Evolutionary conservation across 192 early-diverging fungal species (phyloP), one percentile per base, ranked within the genome.

Genomic region (Umbelopsis sp.): DNA sequence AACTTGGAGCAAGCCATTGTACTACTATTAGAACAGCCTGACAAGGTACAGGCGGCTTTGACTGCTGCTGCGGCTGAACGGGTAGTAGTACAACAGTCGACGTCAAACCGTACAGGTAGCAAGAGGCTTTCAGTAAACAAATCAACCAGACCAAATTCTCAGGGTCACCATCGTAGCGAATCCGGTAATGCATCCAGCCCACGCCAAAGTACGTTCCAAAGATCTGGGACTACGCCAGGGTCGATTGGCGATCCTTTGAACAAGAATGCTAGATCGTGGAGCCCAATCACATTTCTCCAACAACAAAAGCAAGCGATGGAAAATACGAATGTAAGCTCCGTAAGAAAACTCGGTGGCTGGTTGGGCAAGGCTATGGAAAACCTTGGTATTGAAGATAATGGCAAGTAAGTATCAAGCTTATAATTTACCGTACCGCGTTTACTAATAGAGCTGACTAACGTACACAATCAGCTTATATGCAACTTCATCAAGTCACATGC

Each of bases 281-380:
- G 78, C 0, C 81, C 86, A 8, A 66, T 85, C 9, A 84, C 85
- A 17, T 88, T 87, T 67, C 51, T 88, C 14, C 83, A 86, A 25
- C 79, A 86, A 29, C 85, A 83, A 65, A 84, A 82, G 52, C 81
- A 86, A 17, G 78, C 76, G 4, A 74, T 84, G 65, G 56, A 83
- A 56, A 84, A 76, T 21, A 81, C 80, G 38, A 80, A 80, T 25
- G 50, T 80, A 2, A 82, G 77, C 41, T 81, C 83, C 0, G 81
- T 81, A 8, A 86, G 80, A 59, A 87, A 82, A 62, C 41, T 85
- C 41, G 82, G 84, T 9, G 79, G 73, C 24, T 87, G 83, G 86
- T 71, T 91, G 21, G 87, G 86, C 26, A 91, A 89, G 45, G 91
- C 91, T 7, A 90, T 91, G 49, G 89, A 84, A 59, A 87, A 87